phyloP scores from a whole-genome alignment of 805 yeast genomes.

The Starmerella bombi region DNA sequence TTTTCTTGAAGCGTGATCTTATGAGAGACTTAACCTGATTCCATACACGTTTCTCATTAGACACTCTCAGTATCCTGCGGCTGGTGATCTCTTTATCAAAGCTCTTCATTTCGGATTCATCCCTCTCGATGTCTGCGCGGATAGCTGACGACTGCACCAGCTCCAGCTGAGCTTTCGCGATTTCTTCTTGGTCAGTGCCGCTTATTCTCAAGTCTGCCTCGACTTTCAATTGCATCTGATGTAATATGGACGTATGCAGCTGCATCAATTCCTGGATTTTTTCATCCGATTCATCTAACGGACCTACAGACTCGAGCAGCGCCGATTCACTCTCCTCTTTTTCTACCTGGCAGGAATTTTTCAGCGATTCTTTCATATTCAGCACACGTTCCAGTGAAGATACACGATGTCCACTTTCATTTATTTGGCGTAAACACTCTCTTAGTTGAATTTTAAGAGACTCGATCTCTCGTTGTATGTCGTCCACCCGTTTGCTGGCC shows the following conservation, averaged over 20 bases:
- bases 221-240: not conserved
- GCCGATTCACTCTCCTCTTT: too few species aligned
- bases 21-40: constrained; percentile 6
- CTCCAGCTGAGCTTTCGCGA: not conserved
- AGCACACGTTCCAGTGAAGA: too few species aligned
- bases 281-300: not conserved
- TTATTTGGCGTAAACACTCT: too few species aligned
- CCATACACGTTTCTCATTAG: constrained; percentile 12
- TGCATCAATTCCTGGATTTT: not conserved
- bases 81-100: not conserved
- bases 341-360: too few species aligned
- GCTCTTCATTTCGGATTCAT: not conserved
- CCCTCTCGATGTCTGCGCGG: not conserved
- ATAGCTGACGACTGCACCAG: not conserved
- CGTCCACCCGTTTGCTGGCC: too few species aligned
- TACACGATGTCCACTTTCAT: too few species aligned
- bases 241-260: not conserved
- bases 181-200: not conserved
- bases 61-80: constrained; percentile 2
- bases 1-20: not conserved
- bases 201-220: not conserved
- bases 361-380: too few species aligned
- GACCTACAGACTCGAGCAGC: too few species aligned
- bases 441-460: too few species aligned
- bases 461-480: too few species aligned